phyloP scores from a whole-genome alignment of 768 basidiomycete species.

The Amanita pseudoporphyria region DNA sequence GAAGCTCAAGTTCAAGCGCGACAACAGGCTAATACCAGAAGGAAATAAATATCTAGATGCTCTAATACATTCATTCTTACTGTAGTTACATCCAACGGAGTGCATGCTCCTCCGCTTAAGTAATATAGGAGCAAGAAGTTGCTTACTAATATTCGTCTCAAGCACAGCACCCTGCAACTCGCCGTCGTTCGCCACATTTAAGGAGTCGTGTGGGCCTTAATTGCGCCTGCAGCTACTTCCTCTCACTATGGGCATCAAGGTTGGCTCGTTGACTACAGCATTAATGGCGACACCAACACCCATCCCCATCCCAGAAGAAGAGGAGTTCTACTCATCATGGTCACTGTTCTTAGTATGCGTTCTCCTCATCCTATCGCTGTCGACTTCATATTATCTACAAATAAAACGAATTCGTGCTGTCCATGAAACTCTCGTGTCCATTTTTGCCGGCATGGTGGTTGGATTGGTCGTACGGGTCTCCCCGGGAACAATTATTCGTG shows the following conservation, averaged over 20 bases:
- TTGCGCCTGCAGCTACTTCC: constrained; percentile 10
- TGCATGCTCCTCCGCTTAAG: no score
- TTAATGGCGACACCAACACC: constrained; percentile 23
- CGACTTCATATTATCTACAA: constrained; percentile 97
- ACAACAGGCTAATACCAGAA: constrained; percentile 12
- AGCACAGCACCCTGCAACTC: not conserved
- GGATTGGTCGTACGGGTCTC: constrained; percentile 84
- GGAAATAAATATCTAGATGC: constrained; percentile 8
- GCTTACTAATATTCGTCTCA: not conserved
- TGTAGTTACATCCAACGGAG: not conserved
- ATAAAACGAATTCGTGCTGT: constrained; percentile 92
- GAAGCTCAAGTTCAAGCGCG: constrained; percentile 13
- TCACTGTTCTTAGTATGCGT: constrained; percentile 89
- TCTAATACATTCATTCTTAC: not conserved
- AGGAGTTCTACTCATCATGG: constrained; percentile 90
- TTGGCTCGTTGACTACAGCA: constrained; percentile 25
- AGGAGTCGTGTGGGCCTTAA: constrained; percentile 15
- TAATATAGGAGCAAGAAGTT: not conserved
- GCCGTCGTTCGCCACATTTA: no score
- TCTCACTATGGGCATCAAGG: constrained; percentile 25
- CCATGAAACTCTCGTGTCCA: constrained; percentile 93
- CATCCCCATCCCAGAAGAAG: constrained; percentile 50
- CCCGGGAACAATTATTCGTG: constrained; percentile 89
- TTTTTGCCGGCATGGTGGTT: constrained; percentile 94
- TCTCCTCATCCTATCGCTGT: constrained; percentile 88